Base-by-base conservation (phyloP, 768 basidiomycete genomes). In the Boletus pseudopeckii region DNA sequence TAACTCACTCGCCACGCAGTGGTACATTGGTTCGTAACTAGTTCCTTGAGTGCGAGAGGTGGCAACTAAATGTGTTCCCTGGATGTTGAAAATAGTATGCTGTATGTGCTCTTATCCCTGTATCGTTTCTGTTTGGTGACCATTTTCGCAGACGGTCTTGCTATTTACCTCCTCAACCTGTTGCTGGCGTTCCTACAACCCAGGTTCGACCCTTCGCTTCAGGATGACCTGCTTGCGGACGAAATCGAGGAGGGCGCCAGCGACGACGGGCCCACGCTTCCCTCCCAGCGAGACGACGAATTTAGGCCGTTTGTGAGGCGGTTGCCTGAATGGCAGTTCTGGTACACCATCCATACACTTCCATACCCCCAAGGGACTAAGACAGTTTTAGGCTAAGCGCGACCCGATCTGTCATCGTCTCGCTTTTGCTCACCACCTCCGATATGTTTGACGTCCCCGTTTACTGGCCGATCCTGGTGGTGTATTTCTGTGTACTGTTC, bases 181-280 rank as follows among this genome's bases (percentile, higher is more conserved):
- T 84, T 99, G 50, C 81, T 99, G 60, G 96, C 97, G 2, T 99
- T 99, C 79, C 79, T 99, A 17, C 95, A 98, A 76, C 97, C 97
- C 33, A 91, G 88, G 70, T 98, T 99, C 70, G 97, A 99, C 72
- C 96, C 97, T 1, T 96, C 95, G 2, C 75, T 98, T 32, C 89
- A 94, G 59, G 92, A 92, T 43, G 97, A 99, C 69, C 76, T 98
- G 13, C 78, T 92, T 57, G 97, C 93, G 2, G 90, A 95, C 60
- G 95, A 98, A 66, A 88, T 97, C 18, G 97, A 99, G 64, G 95
- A 92, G 67, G 97, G 95, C 18, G 90, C 87, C 2, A 77, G 78
- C n/a, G 81, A 79, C 28, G 68, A 68, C 5, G 78, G 77, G 4
- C 73, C 75, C 37, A 78, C 85, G 2, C 78, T 90, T 24, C 90